Evolutionary conservation across 805 yeast genomes (phyloP).

Genomic region (Wickerhamomyces xylosicus): DNA sequence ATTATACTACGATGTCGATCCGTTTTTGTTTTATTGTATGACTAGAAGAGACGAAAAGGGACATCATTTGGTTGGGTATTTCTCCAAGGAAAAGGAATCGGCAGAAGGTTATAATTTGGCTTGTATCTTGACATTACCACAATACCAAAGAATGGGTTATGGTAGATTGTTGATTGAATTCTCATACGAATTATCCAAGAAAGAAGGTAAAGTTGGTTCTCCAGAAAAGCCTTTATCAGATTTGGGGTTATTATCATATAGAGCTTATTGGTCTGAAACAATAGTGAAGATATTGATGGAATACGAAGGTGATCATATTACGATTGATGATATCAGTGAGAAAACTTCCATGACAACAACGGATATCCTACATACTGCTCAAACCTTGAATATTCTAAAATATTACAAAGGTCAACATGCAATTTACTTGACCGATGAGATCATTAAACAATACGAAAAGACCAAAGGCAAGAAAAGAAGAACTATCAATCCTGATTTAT

Average conservation of each 20-base stretch:
- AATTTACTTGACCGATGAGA: conserved; percentile 77
- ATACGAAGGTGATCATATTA: conserved; percentile 44
- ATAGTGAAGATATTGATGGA: conserved; percentile 59
- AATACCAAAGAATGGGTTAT: conserved; percentile 90
- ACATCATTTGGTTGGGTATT: conserved; percentile 93
- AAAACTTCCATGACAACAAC: conserved; percentile 93
- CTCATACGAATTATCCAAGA: conserved; percentile 81
- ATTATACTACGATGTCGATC: conserved; percentile 94
- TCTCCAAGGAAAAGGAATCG: conserved; percentile 93
- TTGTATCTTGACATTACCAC: conserved; percentile 92
- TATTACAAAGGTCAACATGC: conserved; percentile 94
- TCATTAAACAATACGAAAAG: conserved; percentile 66
- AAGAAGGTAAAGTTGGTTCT: conserved; percentile 86
- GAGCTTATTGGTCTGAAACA: conserved; percentile 96
- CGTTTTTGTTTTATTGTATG: conserved; percentile 94
- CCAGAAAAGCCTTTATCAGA: conserved; percentile 97
- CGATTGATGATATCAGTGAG: conserved; percentile 84
- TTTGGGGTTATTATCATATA: conserved; percentile 82
- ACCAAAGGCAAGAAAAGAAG: conserved; percentile 59
- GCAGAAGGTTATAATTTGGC: conserved; percentile 95
- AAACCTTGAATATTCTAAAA: conserved; percentile 79
- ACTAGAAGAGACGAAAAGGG: conserved; percentile 82
- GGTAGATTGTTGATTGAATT: conserved; percentile 89
- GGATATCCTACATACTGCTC: conserved; percentile 87
- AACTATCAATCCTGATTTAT: conserved; percentile 56